Conservation (phyloP, 495 filamentous ascomycete species). For the Pseudomonodictys pantanalensis region DNA sequence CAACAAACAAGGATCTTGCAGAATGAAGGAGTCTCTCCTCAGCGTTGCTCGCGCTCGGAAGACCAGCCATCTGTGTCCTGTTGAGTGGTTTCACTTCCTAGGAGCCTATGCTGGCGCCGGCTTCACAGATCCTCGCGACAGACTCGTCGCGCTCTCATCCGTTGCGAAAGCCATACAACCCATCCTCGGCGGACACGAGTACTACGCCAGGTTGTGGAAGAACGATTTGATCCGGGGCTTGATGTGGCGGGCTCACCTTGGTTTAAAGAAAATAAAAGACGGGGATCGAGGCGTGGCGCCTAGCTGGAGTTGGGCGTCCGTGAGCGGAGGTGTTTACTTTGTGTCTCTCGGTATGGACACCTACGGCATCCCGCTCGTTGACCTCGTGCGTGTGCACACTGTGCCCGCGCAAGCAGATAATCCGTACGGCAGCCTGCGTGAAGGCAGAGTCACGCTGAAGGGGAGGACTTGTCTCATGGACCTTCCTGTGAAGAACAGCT, state of each 20-base stretch:
- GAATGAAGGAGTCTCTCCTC: not conserved
- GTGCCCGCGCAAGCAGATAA: not conserved
- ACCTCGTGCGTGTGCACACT: not conserved
- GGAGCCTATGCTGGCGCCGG: not conserved
- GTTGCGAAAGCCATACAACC: not conserved
- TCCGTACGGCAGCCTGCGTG: not conserved
- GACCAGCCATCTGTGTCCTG: not conserved
- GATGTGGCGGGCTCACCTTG: not conserved
- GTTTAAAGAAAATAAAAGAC: not conserved
- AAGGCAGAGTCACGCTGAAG: not conserved
- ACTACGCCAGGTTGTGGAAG: not conserved
- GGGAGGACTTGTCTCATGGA: not conserved
- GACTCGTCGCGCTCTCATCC: not conserved
- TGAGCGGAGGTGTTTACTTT: not conserved
- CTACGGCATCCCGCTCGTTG: not conserved
- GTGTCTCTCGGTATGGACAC: not conserved
- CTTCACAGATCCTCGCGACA: not conserved
- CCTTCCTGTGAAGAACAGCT: not conserved
- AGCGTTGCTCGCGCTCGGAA: not conserved
- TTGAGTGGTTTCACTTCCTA: not conserved
- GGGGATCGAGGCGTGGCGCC: not conserved
- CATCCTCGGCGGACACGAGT: not conserved
- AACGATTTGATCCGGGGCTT: not conserved
- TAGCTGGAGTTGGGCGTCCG: not conserved
- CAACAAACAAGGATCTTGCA: not conserved